A percentile compares a stretch with the other conserved stretches of the same genome.
phyloP scores from a whole-genome alignment of 2,329 filamentous ascomycete genomes.

The Hirsutella rhossiliensis region DNA sequence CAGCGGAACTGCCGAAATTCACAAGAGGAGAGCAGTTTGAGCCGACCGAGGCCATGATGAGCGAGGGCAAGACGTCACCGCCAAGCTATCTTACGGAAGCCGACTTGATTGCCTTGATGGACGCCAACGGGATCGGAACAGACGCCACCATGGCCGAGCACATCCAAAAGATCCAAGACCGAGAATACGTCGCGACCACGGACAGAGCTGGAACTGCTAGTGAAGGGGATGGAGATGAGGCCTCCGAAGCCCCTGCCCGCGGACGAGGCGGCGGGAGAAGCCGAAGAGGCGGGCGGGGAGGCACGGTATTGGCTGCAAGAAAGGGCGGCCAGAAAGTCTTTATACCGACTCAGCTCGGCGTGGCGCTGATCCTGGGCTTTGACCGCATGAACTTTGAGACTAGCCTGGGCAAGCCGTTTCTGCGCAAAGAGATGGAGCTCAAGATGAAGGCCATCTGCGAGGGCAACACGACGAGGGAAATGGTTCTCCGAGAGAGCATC shows the following conservation, averaged over 20 bases:
- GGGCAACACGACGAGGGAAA: constrained; percentile 60
- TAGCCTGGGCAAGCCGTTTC: constrained; percentile 87
- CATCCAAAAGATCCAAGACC: constrained; percentile 86
- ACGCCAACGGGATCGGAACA: constrained; percentile 95
- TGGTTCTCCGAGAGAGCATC: constrained; percentile 72
- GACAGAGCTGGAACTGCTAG: constrained; percentile 28
- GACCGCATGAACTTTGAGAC: constrained; percentile 89
- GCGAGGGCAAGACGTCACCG: constrained; percentile 77
- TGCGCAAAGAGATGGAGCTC: constrained; percentile 94
- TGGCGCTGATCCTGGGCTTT: constrained; percentile 88
- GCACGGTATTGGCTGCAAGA: constrained; percentile 27
- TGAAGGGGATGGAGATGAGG: constrained; percentile 26
- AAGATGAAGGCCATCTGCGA: constrained; percentile 97
- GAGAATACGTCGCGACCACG: constrained; percentile 67
- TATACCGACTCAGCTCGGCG: constrained; percentile 80
- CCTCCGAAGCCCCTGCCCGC: constrained; percentile 25
- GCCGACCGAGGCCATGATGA: constrained; percentile 79
- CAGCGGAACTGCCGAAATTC: constrained; percentile 69
- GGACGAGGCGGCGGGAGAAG: constrained; percentile 35
- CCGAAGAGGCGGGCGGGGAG: constrained; percentile 23
- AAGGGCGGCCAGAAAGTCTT: constrained; percentile 62
- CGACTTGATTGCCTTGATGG: constrained; percentile 92
- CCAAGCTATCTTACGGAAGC: constrained; percentile 88
- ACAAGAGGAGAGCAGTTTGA: constrained; percentile 70
- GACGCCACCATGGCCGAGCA: constrained; percentile 99